phyloP scores from a whole-genome alignment of 1,139 yeast genomes.

The Meyerozyma elateridarum region DNA sequence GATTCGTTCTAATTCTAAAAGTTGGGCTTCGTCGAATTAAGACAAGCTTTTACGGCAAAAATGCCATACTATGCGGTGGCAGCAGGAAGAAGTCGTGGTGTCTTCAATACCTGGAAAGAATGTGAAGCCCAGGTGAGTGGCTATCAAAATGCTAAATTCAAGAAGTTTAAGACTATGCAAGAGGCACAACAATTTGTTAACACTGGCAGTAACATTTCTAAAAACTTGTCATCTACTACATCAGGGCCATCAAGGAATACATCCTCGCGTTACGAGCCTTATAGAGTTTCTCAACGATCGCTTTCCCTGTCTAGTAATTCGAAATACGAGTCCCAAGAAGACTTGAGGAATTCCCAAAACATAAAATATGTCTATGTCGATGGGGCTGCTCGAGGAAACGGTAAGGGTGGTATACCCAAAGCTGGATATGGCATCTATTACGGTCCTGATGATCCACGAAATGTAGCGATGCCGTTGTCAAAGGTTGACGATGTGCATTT shows the following conservation, averaged over 20 bases:
- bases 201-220: neutral
- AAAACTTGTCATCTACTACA: neutral
- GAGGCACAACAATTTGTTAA: slow-evolving; percentile 43
- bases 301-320: no score
- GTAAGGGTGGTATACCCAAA: slow-evolving; percentile 35
- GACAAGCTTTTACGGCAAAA: no score
- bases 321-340: no score
- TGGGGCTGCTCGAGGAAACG: slow-evolving; percentile 64
- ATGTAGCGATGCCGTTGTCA: slow-evolving; percentile 46
- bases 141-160: slow-evolving; percentile 48
- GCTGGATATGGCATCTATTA: slow-evolving; percentile 72
- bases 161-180: slow-evolving; percentile 41
- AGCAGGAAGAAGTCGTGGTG: slow-evolving; percentile 49
- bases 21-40: no score
- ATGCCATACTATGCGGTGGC: slow-evolving; percentile 56
- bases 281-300: no score
- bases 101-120: slow-evolving; percentile 48
- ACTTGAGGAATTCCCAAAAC: neutral
- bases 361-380: slow-evolving; percentile 49
- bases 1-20: no score
- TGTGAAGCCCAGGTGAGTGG: slow-evolving; percentile 48
- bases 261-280: no score
- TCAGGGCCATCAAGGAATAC: neutral
- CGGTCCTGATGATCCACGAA: slow-evolving; percentile 51
- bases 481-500: slow-evolving; percentile 19